phyloP scores from a whole-genome alignment of 768 basidiomycete genomes.

The Hemileccinum rubropunctum region DNA sequence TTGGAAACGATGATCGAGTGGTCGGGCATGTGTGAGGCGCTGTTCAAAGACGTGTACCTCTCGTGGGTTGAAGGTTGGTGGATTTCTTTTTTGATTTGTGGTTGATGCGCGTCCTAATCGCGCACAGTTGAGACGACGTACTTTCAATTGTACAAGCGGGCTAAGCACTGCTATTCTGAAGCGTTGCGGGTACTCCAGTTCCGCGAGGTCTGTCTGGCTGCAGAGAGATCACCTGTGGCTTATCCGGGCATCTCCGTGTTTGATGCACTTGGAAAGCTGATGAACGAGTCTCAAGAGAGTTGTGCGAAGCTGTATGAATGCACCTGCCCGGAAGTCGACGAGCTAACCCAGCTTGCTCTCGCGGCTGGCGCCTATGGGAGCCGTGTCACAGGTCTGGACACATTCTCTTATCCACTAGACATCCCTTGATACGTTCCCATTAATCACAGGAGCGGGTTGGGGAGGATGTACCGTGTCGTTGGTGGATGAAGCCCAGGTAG shows the following conservation, averaged over 20 bases:
- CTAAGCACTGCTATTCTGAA: conserved; percentile 79
- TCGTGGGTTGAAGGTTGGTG: conserved; percentile 75
- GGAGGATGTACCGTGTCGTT: conserved; percentile 88
- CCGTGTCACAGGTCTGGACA: conserved; percentile 68
- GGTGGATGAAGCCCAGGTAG: conserved; percentile 61
- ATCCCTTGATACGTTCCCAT: not conserved
- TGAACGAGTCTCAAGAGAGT: conserved; percentile 76
- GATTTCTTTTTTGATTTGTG: not conserved
- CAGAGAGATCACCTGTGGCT: conserved; percentile 23
- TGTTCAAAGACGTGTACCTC: conserved; percentile 67
- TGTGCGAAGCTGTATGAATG: conserved; percentile 73
- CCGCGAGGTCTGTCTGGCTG: conserved; percentile 59
- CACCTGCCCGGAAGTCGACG: conserved; percentile 76
- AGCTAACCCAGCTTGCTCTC: conserved; percentile 60
- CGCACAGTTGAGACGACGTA: conserved; percentile 63
- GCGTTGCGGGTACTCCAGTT: conserved; percentile 79
- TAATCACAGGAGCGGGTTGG: conserved; percentile 74
- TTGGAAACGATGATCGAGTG: conserved; percentile 71
- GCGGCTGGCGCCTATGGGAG: conserved; percentile 77
- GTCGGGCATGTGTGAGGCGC: conserved; percentile 51
- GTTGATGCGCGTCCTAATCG: not conserved
- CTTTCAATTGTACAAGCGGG: conserved; percentile 82
- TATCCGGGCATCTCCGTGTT: conserved; percentile 33
- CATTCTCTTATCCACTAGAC: not conserved
- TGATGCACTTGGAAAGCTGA: conserved; percentile 58